Conservation (phyloP, 352 stramenopile species). For the Phytophthora agathidicida region DNA sequence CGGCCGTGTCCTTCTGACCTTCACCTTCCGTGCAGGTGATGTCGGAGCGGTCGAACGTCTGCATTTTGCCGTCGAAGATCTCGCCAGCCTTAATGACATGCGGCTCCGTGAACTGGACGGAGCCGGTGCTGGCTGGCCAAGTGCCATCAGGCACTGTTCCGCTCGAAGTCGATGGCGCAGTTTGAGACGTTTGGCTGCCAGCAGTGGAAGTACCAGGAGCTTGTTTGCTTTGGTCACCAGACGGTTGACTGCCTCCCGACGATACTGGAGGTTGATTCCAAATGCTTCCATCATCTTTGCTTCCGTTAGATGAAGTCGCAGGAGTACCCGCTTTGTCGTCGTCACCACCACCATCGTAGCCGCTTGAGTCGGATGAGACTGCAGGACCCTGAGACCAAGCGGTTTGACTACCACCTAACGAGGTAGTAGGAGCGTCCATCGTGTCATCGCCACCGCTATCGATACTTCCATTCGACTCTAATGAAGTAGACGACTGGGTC, state of each 20-base stretch:
- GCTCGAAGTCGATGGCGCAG: neutral
- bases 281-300: too few species aligned
- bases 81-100: conserved; percentile 34
- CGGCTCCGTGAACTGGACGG: conserved; percentile 16
- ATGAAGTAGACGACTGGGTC: neutral
- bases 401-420: conserved; percentile 3
- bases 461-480: neutral
- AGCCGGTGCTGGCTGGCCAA: neutral
- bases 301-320: neutral
- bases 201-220: neutral
- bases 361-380: neutral
- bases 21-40: conserved; percentile 30
- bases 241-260: too few species aligned
- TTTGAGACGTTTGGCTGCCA: conserved; percentile 3
- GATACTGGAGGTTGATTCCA: too few species aligned
- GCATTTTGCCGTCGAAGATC: too few species aligned
- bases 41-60: conserved; percentile 60
- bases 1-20: conserved; percentile 24
- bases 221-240: neutral
- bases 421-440: neutral
- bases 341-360: neutral
- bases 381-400: neutral
- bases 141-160: neutral
- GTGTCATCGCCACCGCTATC: neutral
- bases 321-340: neutral